Conservation (phyloP, 192 early-diverging fungal species). For the Obelidium mucronatum region DNA sequence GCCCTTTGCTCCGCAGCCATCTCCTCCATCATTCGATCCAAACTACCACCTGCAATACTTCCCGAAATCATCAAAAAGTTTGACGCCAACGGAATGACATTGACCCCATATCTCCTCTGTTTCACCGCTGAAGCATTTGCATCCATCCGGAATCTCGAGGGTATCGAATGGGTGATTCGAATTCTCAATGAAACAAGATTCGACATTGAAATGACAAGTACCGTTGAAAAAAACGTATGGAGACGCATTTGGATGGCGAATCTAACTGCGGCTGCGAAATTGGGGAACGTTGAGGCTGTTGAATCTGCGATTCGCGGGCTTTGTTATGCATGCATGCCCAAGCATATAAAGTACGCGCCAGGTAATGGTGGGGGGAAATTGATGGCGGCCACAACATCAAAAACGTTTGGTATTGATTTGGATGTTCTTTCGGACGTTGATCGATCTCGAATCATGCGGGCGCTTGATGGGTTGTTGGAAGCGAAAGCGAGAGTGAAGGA, state of each 20-base stretch:
- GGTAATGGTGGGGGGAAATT: not conserved
- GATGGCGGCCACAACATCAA: no score
- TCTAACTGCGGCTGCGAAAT: not conserved
- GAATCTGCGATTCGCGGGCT: constrained; percentile 1
- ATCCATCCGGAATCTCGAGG: not conserved
- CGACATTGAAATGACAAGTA: not conserved
- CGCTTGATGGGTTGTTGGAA: not conserved
- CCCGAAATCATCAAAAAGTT: not conserved
- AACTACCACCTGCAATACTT: not conserved
- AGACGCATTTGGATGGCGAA: constrained; percentile 22
- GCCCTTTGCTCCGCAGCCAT: constrained; percentile 13
- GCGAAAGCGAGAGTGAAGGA: not conserved
- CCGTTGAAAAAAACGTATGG: not conserved
- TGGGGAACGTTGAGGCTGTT: not conserved
- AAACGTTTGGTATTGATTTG: not conserved
- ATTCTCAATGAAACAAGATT: not conserved
- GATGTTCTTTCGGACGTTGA: not conserved
- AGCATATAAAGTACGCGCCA: not conserved
- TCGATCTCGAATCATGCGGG: constrained; percentile 1
- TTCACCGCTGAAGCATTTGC: constrained; percentile 17
- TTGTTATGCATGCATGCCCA: not conserved
- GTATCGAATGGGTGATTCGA: constrained; percentile 7
- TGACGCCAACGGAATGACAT: not conserved
- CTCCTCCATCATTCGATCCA: constrained; percentile 3
- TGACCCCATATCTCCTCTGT: not conserved